Evolutionary conservation across 768 basidiomycete genomes (phyloP).

Genomic region (Hirschioporus abietinus): DNA sequence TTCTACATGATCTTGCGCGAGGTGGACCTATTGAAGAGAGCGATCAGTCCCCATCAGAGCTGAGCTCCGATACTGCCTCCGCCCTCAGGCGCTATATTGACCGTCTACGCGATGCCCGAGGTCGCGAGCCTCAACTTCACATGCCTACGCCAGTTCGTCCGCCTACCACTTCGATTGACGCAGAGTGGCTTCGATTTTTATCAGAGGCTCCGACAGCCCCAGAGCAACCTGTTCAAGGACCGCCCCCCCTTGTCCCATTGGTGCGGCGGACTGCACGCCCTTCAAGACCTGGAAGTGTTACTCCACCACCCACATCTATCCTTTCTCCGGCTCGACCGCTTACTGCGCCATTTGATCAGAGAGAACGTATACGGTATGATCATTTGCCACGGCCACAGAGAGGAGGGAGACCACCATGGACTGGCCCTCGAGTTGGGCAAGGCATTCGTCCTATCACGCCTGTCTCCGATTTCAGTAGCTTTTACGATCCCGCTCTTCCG

Average conservation of each 20-base stretch:
- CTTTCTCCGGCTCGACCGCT: conserved; percentile 25
- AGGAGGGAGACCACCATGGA: background rate
- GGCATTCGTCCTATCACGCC: background rate
- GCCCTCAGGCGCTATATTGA: conserved; percentile 23
- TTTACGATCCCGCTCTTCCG: background rate
- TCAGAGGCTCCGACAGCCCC: conserved; percentile 38
- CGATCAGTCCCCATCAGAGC: conserved; percentile 6
- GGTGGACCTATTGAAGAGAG: conserved; percentile 10
- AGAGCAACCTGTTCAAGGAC: conserved; percentile 35
- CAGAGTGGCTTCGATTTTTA: conserved; percentile 57
- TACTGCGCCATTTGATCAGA: conserved; percentile 21
- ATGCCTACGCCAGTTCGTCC: conserved; percentile 34
- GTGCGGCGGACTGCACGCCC: conserved; percentile 38
- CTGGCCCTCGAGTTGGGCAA: background rate
- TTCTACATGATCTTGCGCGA: conserved; percentile 5
- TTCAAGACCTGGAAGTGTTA: conserved; percentile 35
- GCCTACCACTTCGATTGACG: conserved; percentile 47
- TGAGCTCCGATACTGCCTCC: conserved; percentile 23
- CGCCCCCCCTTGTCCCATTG: conserved; percentile 52
- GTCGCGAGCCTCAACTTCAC: conserved; percentile 34
- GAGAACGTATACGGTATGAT: conserved; percentile 5
- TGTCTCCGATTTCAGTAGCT: background rate
- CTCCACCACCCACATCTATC: conserved; percentile 26
- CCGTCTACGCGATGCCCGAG: conserved; percentile 19
- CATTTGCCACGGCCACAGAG: conserved; percentile 7